Conservation (phyloP, 1,139 yeast genomes). For the Geotrichum macrosporum region DNA sequence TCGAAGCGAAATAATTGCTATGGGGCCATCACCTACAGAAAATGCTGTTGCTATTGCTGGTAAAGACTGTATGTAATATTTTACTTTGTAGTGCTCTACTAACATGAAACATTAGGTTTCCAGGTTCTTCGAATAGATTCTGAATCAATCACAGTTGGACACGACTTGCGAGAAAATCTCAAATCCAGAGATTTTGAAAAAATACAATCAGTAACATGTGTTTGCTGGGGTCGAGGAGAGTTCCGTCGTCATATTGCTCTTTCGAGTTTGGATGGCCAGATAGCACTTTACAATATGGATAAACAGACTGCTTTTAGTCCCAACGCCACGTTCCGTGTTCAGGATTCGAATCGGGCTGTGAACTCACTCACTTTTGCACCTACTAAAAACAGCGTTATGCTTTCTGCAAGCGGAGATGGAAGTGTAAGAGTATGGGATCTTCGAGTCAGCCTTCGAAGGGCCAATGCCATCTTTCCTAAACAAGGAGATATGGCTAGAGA, state of each 20-base stretch:
- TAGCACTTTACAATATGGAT: constrained; percentile 46
- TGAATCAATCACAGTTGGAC: constrained; percentile 23
- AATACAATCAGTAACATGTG: constrained; percentile 35
- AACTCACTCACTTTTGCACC: constrained; percentile 71
- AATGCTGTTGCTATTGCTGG: constrained; percentile 35
- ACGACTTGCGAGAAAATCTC: constrained; percentile 27
- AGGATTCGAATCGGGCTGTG: constrained; percentile 76
- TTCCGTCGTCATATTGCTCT: constrained; percentile 31
- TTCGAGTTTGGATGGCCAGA: constrained; percentile 34
- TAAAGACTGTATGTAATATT: constrained; percentile 28
- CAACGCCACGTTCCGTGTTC: constrained; percentile 42
- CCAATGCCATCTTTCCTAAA: constrained; percentile 48
- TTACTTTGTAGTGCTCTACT: constrained; percentile 6
- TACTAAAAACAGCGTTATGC: constrained; percentile 52
- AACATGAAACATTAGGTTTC: constrained; percentile 24
- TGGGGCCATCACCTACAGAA: constrained; percentile 33
- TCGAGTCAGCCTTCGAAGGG: constrained; percentile 48
- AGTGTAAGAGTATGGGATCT: constrained; percentile 84
- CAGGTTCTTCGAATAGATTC: constrained; percentile 31
- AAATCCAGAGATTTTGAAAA: constrained; percentile 32
- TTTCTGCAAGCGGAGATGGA: constrained; percentile 93
- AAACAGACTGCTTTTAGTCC: constrained; percentile 28
- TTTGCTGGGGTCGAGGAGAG: constrained; percentile 38
- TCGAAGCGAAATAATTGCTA: constrained; percentile 32
- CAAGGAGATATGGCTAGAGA: constrained; percentile 43